phyloP scores from a whole-genome alignment of 805 yeast genomes.

The Kregervanrija fluxuum region DNA sequence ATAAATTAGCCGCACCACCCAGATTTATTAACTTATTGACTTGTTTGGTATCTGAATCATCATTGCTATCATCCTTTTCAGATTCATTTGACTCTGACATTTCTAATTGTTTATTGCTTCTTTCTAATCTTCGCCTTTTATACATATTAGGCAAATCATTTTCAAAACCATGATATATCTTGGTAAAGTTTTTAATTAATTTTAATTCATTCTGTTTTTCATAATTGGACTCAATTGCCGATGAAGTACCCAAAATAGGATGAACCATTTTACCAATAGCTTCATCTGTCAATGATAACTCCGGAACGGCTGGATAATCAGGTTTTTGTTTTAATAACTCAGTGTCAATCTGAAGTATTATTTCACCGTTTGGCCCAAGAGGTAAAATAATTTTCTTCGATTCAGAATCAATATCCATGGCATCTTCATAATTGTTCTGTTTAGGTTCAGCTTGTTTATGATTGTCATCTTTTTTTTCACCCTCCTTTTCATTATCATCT shows the following conservation, averaged over 20 bases:
- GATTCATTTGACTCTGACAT: conserved; percentile 23
- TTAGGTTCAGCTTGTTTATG: neutral
- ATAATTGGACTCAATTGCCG: conserved; percentile 36
- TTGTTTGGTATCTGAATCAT: conserved; percentile 16
- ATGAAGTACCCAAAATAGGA: conserved; percentile 29
- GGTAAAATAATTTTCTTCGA: neutral
- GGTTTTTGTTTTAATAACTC: conserved; percentile 22
- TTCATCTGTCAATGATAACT: conserved; percentile 22
- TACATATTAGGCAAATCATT: conserved; percentile 68
- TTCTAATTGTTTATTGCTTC: conserved; percentile 66
- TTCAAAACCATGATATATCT: conserved; percentile 70
- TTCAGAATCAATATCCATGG: conserved; percentile 1
- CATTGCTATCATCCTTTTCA: conserved; percentile 8
- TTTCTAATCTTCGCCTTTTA: conserved; percentile 70
- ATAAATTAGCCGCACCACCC: conserved; percentile 66
- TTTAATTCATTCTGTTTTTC: conserved; percentile 30
- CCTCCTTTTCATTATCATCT: conserved; percentile 4
- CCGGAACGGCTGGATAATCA: conserved; percentile 20
- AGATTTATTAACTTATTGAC: conserved; percentile 25
- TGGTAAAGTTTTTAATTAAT: conserved; percentile 57
- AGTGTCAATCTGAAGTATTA: conserved; percentile 12
- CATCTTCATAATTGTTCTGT: neutral
- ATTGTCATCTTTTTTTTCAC: conserved; percentile 2
- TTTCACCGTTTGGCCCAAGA: conserved; percentile 10
- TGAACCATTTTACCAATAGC: conserved; percentile 29